Evolutionary conservation across 179 eudicot genomes (phyloP), one percentile per base, ranked within the genome.

Genomic region (Dionaea muscipula): DNA sequence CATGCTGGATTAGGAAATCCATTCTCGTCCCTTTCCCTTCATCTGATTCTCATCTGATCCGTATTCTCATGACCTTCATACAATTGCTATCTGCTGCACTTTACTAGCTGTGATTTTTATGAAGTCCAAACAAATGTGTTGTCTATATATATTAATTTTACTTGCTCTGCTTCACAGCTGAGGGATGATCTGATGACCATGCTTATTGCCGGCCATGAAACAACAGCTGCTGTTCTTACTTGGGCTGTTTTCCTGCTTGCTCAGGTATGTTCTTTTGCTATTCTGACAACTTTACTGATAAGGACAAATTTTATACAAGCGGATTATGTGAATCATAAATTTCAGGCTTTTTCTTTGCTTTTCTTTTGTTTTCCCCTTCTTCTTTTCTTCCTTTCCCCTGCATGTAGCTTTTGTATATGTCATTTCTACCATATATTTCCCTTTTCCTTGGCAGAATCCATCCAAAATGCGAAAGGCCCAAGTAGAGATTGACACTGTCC

Each of bases 181-280:
- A 74, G 96, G 66, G 99, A 88, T 76, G 99, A 93, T 75, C 72
- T 93, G 76, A 93, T 93, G 96, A 93, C 99, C 15, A 93, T 88
- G 96, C 88, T 88, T 57, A 93, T 93, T 38, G 99, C 96, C 60
- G 99, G 99, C 26, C 99, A 93, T 73, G 99, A 93, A 75, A 93
- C 99, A 53, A 88, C 99, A 12, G 99, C 99, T 31, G 96, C 96
- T 51, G 99, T 93, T 51, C 96, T 93, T 64, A 93, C 99, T 45
- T 93, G 99, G 99, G 78, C 96, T 48, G 72, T 84, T 72, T 93
- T 68, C 74, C 86, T 93, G 59, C 99, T 93, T 49, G 76, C 89
- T 56, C 89, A 88, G 68, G 99, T 93, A 78, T 36, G 64, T 14
- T 47, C 19, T 31, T 11, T 23, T 23, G 24, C 9, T 50, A 46